Percentiles rank a stretch among this genome's conserved stretches.
These are phyloP conservation scores for Neurospora terricola DNA, from an alignment of 495 filamentous ascomycete genomes.

Conservation along the genomic window DNA sequence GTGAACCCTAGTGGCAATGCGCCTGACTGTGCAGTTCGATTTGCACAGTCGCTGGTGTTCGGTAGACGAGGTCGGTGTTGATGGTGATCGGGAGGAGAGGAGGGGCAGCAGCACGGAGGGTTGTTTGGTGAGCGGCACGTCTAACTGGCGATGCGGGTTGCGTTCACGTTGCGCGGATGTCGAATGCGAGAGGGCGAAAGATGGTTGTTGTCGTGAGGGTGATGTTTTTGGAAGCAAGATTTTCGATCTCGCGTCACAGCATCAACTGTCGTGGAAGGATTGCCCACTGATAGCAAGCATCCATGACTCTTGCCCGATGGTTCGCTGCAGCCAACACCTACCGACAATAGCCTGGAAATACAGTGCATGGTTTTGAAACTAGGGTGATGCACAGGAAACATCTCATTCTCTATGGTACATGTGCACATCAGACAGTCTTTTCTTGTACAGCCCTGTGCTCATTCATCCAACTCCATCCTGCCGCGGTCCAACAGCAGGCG, in stretches of 20 bases:
- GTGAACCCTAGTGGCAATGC: constrained; percentile 22
- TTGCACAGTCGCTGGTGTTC: constrained; percentile 25
- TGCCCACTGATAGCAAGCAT: background rate
- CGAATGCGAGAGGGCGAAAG: background rate
- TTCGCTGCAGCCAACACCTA: background rate
- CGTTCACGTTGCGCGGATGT: background rate
- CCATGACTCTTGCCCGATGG: background rate
- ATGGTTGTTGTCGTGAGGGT: background rate
- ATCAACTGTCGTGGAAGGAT: background rate
- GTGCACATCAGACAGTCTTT: background rate
- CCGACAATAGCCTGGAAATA: background rate
- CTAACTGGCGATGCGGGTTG: background rate
- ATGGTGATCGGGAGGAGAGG: background rate
- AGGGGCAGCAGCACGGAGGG: background rate
- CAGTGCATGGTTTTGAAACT: background rate
- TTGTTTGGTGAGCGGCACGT: background rate
- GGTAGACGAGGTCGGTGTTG: background rate
- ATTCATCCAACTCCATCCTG: background rate
- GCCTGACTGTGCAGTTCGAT: constrained; percentile 55
- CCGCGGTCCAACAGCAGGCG: background rate
- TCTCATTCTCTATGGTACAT: background rate
- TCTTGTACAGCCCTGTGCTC: background rate
- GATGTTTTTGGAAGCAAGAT: constrained; percentile 7
- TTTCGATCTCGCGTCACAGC: background rate
- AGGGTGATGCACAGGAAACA: background rate